These are phyloP conservation scores for Crucihimalaya himalaica DNA, from an alignment of 345 rosid species.

Conservation along the genomic window DNA sequence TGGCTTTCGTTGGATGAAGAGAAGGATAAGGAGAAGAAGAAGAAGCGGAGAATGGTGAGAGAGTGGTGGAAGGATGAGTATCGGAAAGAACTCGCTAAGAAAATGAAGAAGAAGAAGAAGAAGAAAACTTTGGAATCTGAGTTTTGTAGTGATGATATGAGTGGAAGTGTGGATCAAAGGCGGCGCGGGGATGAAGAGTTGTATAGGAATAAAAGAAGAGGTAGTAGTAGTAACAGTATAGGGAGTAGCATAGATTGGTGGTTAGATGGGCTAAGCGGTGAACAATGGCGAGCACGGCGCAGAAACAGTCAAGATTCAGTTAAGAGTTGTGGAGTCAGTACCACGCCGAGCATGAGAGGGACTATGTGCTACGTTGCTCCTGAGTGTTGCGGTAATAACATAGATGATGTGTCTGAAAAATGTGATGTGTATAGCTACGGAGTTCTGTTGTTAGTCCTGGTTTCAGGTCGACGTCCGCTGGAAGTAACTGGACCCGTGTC, in stretches of 20 bases:
- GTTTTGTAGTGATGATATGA: constrained; percentile 32
- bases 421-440: constrained; percentile 92
- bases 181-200: constrained; percentile 46
- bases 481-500: constrained; percentile 76
- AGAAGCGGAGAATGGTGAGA: constrained; percentile 70
- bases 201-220: constrained; percentile 47
- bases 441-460: constrained; percentile 67
- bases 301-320: constrained; percentile 68
- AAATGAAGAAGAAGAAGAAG: constrained; percentile 60
- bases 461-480: constrained; percentile 88
- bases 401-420: constrained; percentile 65
- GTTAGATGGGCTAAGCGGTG: constrained; percentile 77
- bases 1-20: constrained; percentile 85
- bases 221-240: constrained; percentile 52
- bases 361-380: constrained; percentile 92
- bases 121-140: constrained; percentile 47
- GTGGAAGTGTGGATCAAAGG: constrained; percentile 39
- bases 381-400: constrained; percentile 72
- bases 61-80: constrained; percentile 99
- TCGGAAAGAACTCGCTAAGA: constrained; percentile 72
- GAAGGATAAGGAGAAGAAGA: constrained; percentile 54
- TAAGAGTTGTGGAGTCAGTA: constrained; percentile 71
- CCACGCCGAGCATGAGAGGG: constrained; percentile 98
- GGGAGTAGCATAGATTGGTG: constrained; percentile 82
- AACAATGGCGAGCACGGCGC: constrained; percentile 54